Conservation (phyloP, 495 filamentous ascomycete genomes). For the Neurospora tetraspora region DNA sequence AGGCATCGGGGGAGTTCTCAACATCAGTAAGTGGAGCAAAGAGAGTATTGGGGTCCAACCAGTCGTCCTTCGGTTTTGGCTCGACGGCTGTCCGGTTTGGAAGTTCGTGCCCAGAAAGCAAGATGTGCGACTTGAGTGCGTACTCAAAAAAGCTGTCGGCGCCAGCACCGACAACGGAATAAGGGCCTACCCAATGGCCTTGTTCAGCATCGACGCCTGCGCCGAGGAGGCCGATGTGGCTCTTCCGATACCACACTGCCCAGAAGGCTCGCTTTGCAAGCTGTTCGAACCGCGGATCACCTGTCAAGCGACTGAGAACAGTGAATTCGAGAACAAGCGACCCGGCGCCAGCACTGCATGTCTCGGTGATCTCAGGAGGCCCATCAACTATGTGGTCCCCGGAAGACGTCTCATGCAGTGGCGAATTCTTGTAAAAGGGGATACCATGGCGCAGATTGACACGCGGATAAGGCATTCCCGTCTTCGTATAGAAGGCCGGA, state of each 20-base stretch:
- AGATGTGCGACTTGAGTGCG: slow-evolving; percentile 83
- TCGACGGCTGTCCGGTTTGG: slow-evolving; percentile 36
- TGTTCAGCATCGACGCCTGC: slow-evolving; percentile 87
- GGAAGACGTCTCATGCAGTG: slow-evolving; percentile 40
- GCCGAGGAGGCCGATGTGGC: slow-evolving; percentile 77
- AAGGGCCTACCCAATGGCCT: slow-evolving; percentile 79
- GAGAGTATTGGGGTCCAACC: slow-evolving; percentile 45
- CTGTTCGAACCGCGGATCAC: slow-evolving; percentile 76
- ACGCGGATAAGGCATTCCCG: slow-evolving; percentile 86
- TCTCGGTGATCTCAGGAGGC: slow-evolving; percentile 75
- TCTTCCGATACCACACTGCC: slow-evolving; percentile 84
- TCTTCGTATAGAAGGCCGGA: slow-evolving; percentile 80
- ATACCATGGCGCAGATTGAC: slow-evolving; percentile 90
- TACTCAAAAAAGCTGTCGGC: slow-evolving; percentile 99
- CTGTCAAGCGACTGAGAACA: slow-evolving; percentile 78
- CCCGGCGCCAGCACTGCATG: slow-evolving; percentile 90
- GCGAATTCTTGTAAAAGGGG: slow-evolving; percentile 79
- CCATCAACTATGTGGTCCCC: slow-evolving; percentile 24
- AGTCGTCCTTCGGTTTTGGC: slow-evolving; percentile 18
- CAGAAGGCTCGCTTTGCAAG: slow-evolving; percentile 87
- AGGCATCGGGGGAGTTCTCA: slow-evolving; percentile 64
- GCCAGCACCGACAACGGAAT: slow-evolving; percentile 86
- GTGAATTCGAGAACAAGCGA: slow-evolving; percentile 91
- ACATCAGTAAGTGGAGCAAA: slow-evolving; percentile 50
- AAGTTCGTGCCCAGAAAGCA: slow-evolving; percentile 63